These are phyloP conservation scores for Lachancea meyersii DNA, from an alignment of 805 yeast species.

Conservation along the genomic window DNA sequence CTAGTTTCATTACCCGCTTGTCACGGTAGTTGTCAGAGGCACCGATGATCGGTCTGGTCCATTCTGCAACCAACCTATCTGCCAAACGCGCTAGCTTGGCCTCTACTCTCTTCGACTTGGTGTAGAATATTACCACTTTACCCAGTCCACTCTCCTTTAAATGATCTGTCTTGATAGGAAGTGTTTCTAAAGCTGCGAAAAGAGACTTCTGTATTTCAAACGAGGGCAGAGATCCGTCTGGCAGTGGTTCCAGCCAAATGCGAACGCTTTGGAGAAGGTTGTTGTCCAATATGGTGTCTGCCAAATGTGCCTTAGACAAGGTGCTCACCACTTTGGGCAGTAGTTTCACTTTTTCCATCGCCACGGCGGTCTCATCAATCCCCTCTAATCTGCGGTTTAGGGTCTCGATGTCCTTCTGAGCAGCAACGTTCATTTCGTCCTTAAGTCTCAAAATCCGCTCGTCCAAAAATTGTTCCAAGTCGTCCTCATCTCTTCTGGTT, in stretches of 20 bases:
- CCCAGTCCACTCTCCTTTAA: slow-evolving; percentile 92
- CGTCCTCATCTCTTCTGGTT: slow-evolving; percentile 78
- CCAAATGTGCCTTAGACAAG: slow-evolving; percentile 73
- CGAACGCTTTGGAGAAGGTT: slow-evolving; percentile 88
- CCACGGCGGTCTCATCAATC: slow-evolving; percentile 35
- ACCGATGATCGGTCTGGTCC: slow-evolving; percentile 98
- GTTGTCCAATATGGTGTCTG: slow-evolving; percentile 90
- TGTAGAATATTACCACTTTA: slow-evolving; percentile 87
- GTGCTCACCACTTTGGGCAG: slow-evolving; percentile 73
- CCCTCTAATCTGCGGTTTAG: slow-evolving; percentile 39
- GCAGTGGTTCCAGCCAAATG: slow-evolving; percentile 96
- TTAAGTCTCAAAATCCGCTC: slow-evolving; percentile 77
- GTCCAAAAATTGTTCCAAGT: slow-evolving; percentile 91
- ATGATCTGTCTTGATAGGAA: slow-evolving; percentile 95
- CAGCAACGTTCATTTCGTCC: slow-evolving; percentile 84
- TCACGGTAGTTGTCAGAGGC: slow-evolving; percentile 92
- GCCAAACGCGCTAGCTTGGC: slow-evolving; percentile 80
- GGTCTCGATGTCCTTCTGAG: slow-evolving; percentile 61
- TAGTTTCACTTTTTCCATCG: slow-evolving; percentile 62
- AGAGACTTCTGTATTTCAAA: slow-evolving; percentile 89
- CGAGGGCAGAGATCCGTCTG: slow-evolving; percentile 97
- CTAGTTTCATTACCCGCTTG: slow-evolving; percentile 61
- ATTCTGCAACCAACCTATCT: slow-evolving; percentile 85
- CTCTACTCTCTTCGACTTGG: slow-evolving; percentile 83
- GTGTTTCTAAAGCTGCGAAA: slow-evolving; percentile 61